phyloP scores from a whole-genome alignment of 805 yeast genomes.

The Yamadazyma tumulicola region DNA sequence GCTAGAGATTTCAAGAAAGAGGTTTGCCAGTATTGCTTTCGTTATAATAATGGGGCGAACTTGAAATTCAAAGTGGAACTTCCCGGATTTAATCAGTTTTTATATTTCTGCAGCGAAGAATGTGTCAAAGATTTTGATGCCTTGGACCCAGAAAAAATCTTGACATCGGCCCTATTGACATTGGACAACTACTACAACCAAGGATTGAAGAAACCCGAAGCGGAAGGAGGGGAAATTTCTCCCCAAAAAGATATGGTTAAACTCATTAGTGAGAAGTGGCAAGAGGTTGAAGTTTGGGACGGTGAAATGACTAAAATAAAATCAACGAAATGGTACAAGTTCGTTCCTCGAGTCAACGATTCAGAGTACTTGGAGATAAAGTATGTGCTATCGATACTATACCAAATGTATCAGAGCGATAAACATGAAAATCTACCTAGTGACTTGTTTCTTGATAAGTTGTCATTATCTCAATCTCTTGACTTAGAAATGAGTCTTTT shows the following conservation, averaged over 20 bases:
- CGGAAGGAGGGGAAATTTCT: slow-evolving; percentile 18
- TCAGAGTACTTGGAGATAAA: slow-evolving; percentile 52
- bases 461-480: not conserved
- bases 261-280: slow-evolving; percentile 34
- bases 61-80: slow-evolving; percentile 38
- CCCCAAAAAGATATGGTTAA: slow-evolving; percentile 11
- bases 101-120: slow-evolving; percentile 51
- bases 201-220: slow-evolving; percentile 22
- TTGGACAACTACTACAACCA: slow-evolving; percentile 28
- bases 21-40: slow-evolving; percentile 54
- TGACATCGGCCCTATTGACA: slow-evolving; percentile 31
- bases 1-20: slow-evolving; percentile 57
- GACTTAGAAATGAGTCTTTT: slow-evolving; percentile 28
- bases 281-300: slow-evolving; percentile 35
- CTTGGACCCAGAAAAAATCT: slow-evolving; percentile 33
- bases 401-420: slow-evolving; percentile 20
- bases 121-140: slow-evolving; percentile 39
- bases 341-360: slow-evolving; percentile 45
- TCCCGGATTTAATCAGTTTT: slow-evolving; percentile 28
- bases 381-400: slow-evolving; percentile 41
- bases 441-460: slow-evolving; percentile 3
- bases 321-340: slow-evolving; percentile 28
- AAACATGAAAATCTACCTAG: not conserved
- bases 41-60: slow-evolving; percentile 44
- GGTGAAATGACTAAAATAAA: slow-evolving; percentile 26